phyloP scores from a whole-genome alignment of 768 basidiomycete species.

The Daedaleopsis nitida region DNA sequence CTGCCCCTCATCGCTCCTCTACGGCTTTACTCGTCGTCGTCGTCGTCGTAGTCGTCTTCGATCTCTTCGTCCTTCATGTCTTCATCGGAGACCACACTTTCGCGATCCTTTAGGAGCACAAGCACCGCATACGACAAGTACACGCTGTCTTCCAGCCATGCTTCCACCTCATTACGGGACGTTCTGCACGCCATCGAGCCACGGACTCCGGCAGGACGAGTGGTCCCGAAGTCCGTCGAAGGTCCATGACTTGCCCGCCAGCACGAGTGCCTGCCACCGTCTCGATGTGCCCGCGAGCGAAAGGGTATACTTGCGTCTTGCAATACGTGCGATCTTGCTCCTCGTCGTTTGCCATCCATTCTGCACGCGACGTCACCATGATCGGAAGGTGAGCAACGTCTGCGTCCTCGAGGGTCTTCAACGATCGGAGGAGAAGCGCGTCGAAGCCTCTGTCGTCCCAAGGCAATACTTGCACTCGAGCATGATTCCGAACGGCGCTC shows the following conservation, averaged over 20 bases:
- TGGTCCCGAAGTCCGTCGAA: background rate
- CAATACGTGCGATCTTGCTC: background rate
- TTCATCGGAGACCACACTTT: too few relatives aligned
- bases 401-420: conserved; percentile 6
- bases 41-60: too few relatives aligned
- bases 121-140: conserved; percentile 31
- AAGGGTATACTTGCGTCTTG: conserved; percentile 20
- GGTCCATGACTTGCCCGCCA: background rate
- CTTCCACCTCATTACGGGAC: conserved; percentile 29
- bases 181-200: conserved; percentile 3
- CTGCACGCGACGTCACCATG: conserved; percentile 8
- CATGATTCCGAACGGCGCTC: conserved; percentile 30
- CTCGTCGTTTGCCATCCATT: background rate
- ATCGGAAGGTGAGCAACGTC: conserved; percentile 25
- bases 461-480: conserved; percentile 31
- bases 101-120: conserved; percentile 1
- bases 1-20: too few relatives aligned
- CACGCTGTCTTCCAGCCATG: conserved; percentile 24
- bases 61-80: too few relatives aligned
- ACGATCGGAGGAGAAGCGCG: conserved; percentile 17
- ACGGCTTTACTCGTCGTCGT: too few relatives aligned
- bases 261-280: too few relatives aligned
- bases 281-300: conserved; percentile 26
- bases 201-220: background rate
- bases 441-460: conserved; percentile 30